Evolutionary conservation across 805 yeast genomes (phyloP).

Genomic region (Barnettozyma wickerhamii): DNA sequence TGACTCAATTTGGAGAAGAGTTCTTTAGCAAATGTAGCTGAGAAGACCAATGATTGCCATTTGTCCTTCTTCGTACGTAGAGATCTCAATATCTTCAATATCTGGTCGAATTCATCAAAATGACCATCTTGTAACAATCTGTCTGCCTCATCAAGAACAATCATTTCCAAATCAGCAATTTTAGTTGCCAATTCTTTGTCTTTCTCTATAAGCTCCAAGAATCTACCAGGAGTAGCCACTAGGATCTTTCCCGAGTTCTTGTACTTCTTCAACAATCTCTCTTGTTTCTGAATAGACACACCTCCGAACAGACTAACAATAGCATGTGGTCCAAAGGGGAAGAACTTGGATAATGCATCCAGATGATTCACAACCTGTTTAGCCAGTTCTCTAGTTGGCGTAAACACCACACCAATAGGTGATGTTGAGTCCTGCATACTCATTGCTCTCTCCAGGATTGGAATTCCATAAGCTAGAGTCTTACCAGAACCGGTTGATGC

Average conservation of each 20-base stretch:
- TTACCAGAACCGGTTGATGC: constrained; percentile 99
- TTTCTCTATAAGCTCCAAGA: constrained; percentile 74
- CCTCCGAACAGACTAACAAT: constrained; percentile 91
- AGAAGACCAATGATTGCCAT: constrained; percentile 88
- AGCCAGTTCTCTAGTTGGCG: constrained; percentile 96
- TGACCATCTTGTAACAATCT: constrained; percentile 93
- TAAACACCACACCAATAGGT: constrained; percentile 77
- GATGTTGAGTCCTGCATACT: constrained; percentile 22
- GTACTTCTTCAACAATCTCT: constrained; percentile 58
- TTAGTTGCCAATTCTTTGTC: constrained; percentile 38
- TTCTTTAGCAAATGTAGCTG: constrained; percentile 88
- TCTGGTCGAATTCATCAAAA: constrained; percentile 85
- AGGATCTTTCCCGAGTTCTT: constrained; percentile 66
- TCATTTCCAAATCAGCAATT: constrained; percentile 40
- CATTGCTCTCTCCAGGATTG: constrained; percentile 69
- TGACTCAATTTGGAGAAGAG: constrained; percentile 70
- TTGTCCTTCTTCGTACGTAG: constrained; percentile 41
- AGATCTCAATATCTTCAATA: constrained; percentile 58
- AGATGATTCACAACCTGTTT: constrained; percentile 88
- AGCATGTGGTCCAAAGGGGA: constrained; percentile 49
- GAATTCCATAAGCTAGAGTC: constrained; percentile 92
- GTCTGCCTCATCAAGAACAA: constrained; percentile 94
- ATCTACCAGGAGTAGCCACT: constrained; percentile 95
- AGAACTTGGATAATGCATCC: constrained; percentile 45
- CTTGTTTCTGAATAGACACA: constrained; percentile 88